A percentile compares a stretch with the other conserved stretches of the same genome.
Conservation (phyloP, 1,284 basidiomycete species). For the Heliocybe sulcata region DNA sequence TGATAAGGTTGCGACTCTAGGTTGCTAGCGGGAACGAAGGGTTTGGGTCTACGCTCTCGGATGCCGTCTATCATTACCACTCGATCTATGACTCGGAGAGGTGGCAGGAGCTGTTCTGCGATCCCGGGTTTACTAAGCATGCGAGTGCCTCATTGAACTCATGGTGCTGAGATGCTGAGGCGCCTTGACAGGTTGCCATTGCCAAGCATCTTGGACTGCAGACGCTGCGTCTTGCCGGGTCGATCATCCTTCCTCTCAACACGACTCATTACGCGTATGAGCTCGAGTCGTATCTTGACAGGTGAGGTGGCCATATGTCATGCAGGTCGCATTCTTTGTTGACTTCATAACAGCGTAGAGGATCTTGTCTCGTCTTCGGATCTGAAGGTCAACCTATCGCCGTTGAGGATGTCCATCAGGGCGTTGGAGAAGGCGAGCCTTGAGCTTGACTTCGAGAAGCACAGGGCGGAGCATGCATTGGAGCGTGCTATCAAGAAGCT, state of each 20-base stretch:
- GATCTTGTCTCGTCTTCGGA: slow-evolving; percentile 13
- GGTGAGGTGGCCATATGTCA: slow-evolving; percentile 21
- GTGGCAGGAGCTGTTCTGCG: slow-evolving; percentile 70
- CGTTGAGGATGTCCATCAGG: slow-evolving; percentile 40
- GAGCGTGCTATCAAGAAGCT: slow-evolving; percentile 25
- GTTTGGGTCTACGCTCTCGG: slow-evolving; percentile 37
- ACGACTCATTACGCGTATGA: slow-evolving; percentile 63
- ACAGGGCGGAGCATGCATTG: slow-evolving; percentile 26
- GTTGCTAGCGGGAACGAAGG: slow-evolving; percentile 47
- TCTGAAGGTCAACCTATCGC: slow-evolving; percentile 11
- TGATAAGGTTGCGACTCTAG: slow-evolving; percentile 17
- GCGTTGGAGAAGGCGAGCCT: slow-evolving; percentile 43
- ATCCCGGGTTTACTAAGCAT: slow-evolving; percentile 67
- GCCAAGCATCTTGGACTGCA: slow-evolving; percentile 62
- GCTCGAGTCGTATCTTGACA: slow-evolving; percentile 40
- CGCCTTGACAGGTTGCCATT: slow-evolving; percentile 42
- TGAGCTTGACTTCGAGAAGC: slow-evolving; percentile 48
- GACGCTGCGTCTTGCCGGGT: slow-evolving; percentile 53
- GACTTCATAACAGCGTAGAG: slow-evolving; percentile 21
- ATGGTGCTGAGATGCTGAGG: neutral
- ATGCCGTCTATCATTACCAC: slow-evolving; percentile 73
- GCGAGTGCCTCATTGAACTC: slow-evolving; percentile 23
- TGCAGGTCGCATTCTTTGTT: neutral
- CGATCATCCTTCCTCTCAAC: slow-evolving; percentile 63
- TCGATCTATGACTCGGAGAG: slow-evolving; percentile 69